Percentiles rank a stretch among this genome's conserved stretches.
Conservation (phyloP, 2,329 filamentous ascomycete genomes). For the Calonectria henricotiae region DNA sequence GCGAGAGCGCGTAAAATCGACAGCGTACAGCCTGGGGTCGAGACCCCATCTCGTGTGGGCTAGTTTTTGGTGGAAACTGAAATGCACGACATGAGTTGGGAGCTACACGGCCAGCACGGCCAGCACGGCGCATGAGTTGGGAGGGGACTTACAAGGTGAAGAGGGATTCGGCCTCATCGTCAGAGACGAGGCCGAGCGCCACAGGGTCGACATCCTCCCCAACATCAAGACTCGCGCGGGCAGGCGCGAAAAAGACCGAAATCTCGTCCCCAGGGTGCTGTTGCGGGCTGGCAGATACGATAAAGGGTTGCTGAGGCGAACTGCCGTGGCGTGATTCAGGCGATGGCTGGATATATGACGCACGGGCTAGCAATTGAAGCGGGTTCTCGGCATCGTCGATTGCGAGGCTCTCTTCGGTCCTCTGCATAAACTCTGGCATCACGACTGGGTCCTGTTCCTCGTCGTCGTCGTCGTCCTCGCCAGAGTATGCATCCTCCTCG, state of each 20-base stretch:
- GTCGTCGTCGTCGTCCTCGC: constrained; percentile 55
- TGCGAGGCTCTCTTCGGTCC: constrained; percentile 69
- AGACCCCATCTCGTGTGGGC: constrained; percentile 84
- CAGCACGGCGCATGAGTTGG: background rate
- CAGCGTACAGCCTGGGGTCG: constrained; percentile 77
- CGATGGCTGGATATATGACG: constrained; percentile 78
- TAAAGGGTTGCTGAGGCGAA: constrained; percentile 50
- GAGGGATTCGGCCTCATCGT: constrained; percentile 76
- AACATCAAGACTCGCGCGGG: constrained; percentile 75
- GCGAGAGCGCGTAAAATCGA: constrained; percentile 76
- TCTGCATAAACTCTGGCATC: constrained; percentile 52
- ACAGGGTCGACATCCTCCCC: constrained; percentile 79
- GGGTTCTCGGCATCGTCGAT: constrained; percentile 84
- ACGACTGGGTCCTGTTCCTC: constrained; percentile 48
- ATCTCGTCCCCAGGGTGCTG: constrained; percentile 63
- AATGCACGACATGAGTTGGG: constrained; percentile 17
- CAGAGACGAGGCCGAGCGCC: constrained; percentile 78
- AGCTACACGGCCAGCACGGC: background rate
- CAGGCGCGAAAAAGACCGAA: constrained; percentile 78
- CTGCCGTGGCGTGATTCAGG: constrained; percentile 56
- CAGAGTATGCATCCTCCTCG: constrained; percentile 56
- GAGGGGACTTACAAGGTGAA: constrained; percentile 73
- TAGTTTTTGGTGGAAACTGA: constrained; percentile 78
- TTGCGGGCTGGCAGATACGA: constrained; percentile 41
- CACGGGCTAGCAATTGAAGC: constrained; percentile 80